phyloP scores from a whole-genome alignment of 768 basidiomycete species.

The Amanita muscaria region DNA sequence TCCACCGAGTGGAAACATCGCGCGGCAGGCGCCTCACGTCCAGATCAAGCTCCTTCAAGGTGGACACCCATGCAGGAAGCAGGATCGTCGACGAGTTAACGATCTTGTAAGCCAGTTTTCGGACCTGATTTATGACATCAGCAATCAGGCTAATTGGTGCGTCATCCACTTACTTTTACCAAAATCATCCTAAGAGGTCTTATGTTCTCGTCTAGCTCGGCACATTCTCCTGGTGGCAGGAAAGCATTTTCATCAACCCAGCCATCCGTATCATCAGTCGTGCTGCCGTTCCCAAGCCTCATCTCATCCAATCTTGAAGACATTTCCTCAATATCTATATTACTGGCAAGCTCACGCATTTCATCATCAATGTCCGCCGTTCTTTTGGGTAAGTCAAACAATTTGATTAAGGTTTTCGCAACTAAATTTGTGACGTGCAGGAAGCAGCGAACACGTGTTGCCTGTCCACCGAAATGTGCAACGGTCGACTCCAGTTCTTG shows the following conservation, averaged over 20 bases:
- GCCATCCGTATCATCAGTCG: too few species aligned
- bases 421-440: not conserved
- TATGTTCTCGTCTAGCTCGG: too few species aligned
- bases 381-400: not conserved
- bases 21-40: constrained; percentile 21
- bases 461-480: not conserved
- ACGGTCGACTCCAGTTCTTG: constrained; percentile 13
- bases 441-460: not conserved
- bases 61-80: constrained; percentile 12
- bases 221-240: too few species aligned
- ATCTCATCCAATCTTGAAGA: too few species aligned
- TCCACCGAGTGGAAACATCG: constrained; percentile 30
- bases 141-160: too few species aligned
- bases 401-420: not conserved
- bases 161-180: too few species aligned
- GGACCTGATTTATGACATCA: too few species aligned
- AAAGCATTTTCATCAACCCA: too few species aligned
- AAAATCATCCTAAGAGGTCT: too few species aligned
- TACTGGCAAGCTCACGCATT: too few species aligned
- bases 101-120: constrained; percentile 15
- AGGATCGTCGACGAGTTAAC: constrained; percentile 18
- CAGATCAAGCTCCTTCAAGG: not conserved
- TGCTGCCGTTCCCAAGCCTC: too few species aligned
- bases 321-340: too few species aligned
- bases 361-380: not conserved